A percentile compares a stretch with the other conserved stretches of the same genome.
phyloP scores from a whole-genome alignment of 768 basidiomycete genomes.

The Pleurotus ostreatus region DNA sequence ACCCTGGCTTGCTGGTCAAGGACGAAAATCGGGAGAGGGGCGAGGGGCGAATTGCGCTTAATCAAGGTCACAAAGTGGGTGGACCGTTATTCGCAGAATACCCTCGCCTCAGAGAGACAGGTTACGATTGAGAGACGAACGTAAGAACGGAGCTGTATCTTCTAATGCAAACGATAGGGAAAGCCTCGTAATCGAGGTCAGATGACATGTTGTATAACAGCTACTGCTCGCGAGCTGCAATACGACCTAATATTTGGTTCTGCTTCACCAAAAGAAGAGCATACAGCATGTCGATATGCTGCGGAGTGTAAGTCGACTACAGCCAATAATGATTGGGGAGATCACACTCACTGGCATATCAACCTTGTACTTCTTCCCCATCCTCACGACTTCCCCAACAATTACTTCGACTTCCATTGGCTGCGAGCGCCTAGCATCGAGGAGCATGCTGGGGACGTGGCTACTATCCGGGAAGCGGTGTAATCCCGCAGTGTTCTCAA shows the following conservation, averaged over 20 bases:
- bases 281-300: constrained; percentile 66
- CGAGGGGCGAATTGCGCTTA: too few species aligned
- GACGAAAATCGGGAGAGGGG: too few species aligned
- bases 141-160: too few species aligned
- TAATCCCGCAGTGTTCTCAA: constrained; percentile 33
- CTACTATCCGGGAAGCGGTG: constrained; percentile 38
- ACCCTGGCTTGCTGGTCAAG: too few species aligned
- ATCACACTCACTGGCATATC: constrained; percentile 44
- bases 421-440: constrained; percentile 48
- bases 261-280: constrained; percentile 55
- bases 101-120: too few species aligned
- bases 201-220: too few species aligned
- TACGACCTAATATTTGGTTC: constrained; percentile 50
- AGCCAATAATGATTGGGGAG: neutral
- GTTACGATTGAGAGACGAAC: too few species aligned
- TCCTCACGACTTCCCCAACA: constrained; percentile 54
- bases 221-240: constrained; percentile 11
- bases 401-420: constrained; percentile 70
- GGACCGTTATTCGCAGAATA: too few species aligned
- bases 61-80: too few species aligned
- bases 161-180: too few species aligned
- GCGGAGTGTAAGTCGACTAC: neutral
- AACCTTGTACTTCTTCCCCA: constrained; percentile 41
- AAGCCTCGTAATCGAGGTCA: too few species aligned
- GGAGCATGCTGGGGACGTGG: constrained; percentile 59